Base-by-base conservation (phyloP, 768 basidiomycete genomes). In the Tulasnella sp. region DNA sequence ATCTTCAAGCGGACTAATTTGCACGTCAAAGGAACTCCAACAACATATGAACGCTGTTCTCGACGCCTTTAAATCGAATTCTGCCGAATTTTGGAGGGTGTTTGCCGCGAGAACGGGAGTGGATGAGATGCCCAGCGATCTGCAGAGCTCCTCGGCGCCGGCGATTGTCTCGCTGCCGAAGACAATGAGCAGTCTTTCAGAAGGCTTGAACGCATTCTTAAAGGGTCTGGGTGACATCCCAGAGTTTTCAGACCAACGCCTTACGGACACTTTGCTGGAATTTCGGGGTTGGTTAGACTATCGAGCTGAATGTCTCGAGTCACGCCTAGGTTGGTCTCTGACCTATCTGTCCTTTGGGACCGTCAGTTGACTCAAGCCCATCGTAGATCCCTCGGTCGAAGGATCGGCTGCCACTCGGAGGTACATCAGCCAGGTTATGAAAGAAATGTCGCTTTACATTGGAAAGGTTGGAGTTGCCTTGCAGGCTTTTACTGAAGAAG, bases 171-270 rank as follows among this genome's bases (percentile, higher is more conserved):
- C 86, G 88, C 27, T 92, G 92, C 83, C 87, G 87, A 78, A 91
- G 93, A 81, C 92, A 93, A 0, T 86, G 88, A 39, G 90, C 93
- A 82, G 84, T 39, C 86, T 94, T 56, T 91, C 92, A 4, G 86
- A 86, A 27, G 92, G 91, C 77, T 89, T 94, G 18, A 89, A 87
- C 31, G 91, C 90, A 0, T 94, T 94, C 82, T 84, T 92, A 80
- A 87, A 90, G 68, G 91, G 90, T 81, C 84, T 94, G 80, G 92
- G 93, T 79, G 92, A 93, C 83, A 93, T 94, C 81, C 93, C 92
- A 0, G 93, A 93, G 83, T 92, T 81, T 76, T 62, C 89, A 38
- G 92, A 93, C 76, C 92, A 94, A 81, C 90, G 89, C 8, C 90
- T 90, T 44, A 93, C 93, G 82, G 86, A 89, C 1, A 91, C 92